phyloP scores from a whole-genome alignment of 345 rosid species.

The Dipteronia sinensis region DNA sequence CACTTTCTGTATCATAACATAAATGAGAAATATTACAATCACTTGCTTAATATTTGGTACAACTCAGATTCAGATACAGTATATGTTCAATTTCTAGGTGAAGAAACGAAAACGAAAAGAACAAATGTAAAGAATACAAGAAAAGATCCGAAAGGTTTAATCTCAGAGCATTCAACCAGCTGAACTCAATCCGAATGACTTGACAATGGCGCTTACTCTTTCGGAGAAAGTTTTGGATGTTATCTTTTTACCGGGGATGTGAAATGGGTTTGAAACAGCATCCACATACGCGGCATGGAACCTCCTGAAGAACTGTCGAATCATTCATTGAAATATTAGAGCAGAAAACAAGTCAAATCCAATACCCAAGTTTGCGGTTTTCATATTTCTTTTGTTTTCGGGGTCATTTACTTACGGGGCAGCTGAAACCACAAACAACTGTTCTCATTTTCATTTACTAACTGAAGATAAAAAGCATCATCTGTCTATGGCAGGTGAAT shows the following conservation, averaged over 20 bases:
- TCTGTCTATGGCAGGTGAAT: not conserved
- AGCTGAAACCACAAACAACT: not conserved
- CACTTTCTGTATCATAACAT: not conserved
- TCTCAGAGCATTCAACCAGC: constrained; percentile 36
- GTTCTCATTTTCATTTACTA: not conserved
- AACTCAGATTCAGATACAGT: constrained; percentile 5
- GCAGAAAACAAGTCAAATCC: constrained; percentile 8
- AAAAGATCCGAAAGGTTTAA: constrained; percentile 1
- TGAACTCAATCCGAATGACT: constrained; percentile 78
- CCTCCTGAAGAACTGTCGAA: constrained; percentile 71
- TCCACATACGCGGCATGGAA: constrained; percentile 96
- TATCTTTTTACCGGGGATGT: constrained; percentile 92
- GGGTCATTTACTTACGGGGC: not conserved
- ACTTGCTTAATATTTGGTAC: constrained; percentile 1
- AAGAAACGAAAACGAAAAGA: not conserved
- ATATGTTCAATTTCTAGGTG: constrained; percentile 9
- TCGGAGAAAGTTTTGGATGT: constrained; percentile 86
- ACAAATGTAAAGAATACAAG: constrained; percentile 5
- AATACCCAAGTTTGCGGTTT: not conserved
- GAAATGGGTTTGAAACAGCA: constrained; percentile 94
- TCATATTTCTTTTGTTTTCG: not conserved
- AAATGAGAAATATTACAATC: not conserved
- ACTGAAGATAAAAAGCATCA: not conserved
- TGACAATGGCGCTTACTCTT: constrained; percentile 77
- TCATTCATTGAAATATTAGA: constrained; percentile 3